Evolutionary conservation across 345 rosid genomes (phyloP).

Genomic region (Populus davidiana): DNA sequence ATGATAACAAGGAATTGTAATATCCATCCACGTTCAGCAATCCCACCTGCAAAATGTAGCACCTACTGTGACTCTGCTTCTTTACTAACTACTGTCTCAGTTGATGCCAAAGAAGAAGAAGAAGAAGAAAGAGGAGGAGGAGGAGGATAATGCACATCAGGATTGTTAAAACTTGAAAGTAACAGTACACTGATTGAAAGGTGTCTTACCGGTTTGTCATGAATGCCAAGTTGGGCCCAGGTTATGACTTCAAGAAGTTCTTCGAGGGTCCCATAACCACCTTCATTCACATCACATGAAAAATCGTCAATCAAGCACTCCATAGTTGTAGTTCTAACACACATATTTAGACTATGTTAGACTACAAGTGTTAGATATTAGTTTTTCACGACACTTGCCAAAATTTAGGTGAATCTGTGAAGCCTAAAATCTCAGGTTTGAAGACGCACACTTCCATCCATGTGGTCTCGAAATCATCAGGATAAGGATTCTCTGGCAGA

Average conservation of each 20-base stretch:
- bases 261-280: constrained; percentile 35
- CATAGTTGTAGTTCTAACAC: too few relatives aligned
- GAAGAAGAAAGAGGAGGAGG: fast-evolving
- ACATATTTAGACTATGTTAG: too few relatives aligned
- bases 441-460: too few relatives aligned
- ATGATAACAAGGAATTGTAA: constrained; percentile 26
- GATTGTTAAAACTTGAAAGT: neutral
- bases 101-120: too few relatives aligned
- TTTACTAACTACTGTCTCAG: too few relatives aligned
- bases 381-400: too few relatives aligned
- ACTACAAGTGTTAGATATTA: too few relatives aligned
- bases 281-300: constrained; percentile 8
- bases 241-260: constrained; percentile 38
- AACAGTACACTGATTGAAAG: neutral
- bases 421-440: too few relatives aligned
- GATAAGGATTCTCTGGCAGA: too few relatives aligned
- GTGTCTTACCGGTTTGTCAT: constrained; percentile 28
- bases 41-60: constrained; percentile 24
- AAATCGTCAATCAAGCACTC: neutral
- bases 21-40: constrained; percentile 34
- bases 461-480: too few relatives aligned
- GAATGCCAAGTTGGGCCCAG: constrained; percentile 38
- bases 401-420: too few relatives aligned
- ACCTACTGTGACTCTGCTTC: neutral
- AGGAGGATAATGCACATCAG: neutral